Conservation (phyloP, 208 protist genomes). For the Trypanosoma congolense region DNA sequence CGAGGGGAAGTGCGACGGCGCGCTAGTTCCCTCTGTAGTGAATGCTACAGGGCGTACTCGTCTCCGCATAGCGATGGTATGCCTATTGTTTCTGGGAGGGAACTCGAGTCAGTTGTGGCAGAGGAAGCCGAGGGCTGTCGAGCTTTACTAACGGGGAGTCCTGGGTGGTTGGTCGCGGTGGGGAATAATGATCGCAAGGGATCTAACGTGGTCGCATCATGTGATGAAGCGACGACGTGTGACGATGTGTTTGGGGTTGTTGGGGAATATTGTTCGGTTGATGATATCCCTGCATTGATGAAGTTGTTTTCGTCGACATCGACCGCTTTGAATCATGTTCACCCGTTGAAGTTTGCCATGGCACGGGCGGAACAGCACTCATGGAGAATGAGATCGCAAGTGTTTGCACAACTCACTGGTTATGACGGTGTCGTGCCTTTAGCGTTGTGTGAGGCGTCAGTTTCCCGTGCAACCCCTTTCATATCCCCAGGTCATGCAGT, state of each 20-base stretch:
- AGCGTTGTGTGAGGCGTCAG: no score
- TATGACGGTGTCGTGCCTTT: no score
- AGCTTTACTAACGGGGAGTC: not conserved
- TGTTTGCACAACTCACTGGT: no score
- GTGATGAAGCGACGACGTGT: not conserved
- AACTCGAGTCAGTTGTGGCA: not conserved
- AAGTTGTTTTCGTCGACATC: not conserved
- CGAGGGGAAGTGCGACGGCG: constrained; percentile 22
- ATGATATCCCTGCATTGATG: not conserved
- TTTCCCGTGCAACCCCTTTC: no score
- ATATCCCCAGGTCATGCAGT: no score
- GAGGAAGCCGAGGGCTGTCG: constrained; percentile 20
- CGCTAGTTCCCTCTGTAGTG: not conserved
- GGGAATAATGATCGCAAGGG: not conserved
- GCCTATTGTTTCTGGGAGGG: not conserved
- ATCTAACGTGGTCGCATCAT: not conserved
- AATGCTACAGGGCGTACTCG: not conserved
- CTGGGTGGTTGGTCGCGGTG: not conserved
- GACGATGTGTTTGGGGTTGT: not conserved
- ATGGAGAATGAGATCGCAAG: no score
- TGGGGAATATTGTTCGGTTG: not conserved
- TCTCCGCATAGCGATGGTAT: not conserved
- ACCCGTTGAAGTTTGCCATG: no score
- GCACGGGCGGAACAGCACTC: no score
- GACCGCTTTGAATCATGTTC: not conserved